Evolutionary conservation across 192 early-diverging fungal genomes (phyloP), one percentile per base, ranked within the genome.

Genomic region (Entomortierella parvispora): DNA sequence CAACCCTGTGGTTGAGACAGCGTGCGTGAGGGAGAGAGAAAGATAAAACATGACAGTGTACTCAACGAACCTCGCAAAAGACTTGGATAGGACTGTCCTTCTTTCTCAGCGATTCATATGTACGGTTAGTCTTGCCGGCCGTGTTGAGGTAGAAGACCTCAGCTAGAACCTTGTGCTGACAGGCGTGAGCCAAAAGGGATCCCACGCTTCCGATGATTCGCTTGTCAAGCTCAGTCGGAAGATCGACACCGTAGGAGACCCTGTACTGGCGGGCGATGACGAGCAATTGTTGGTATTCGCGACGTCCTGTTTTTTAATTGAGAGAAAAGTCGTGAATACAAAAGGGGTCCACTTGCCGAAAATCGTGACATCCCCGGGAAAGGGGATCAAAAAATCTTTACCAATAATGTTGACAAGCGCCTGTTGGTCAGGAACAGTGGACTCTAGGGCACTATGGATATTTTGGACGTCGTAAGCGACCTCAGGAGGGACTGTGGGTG

Each of bases 381-480:
- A 2, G 32, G 47, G 42, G 48, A n/a, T n/a, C n/a, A 40, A 58
- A 50, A 44, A 15, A 54, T 18, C 62, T 54, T 15, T 55, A 76
- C 72, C 72, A 51, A 76, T 62, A 53, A 62, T 76, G 65, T 76
- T 76, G 65, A 76, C 72, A 42, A 76, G 65, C 29, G 58, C 65
- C 25, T 76, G 58, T n/a, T 53, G 20, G 53, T 76, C 72, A 45
- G 72, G 59, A 17, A 76, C 65, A 25, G 72, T 12, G 31, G 37
- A 62, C 12, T 4, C n/a, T 15, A 76, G 46, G 34, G 72, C 72
- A 4, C 43, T 62, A 29, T 76, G 64, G 46, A 76, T 68, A 58
- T 62, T 68, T 28, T 76, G 50, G 20, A 66, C 25, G 53, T 76
- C 72, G 31, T 47, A 67, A 12, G 46, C 28, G 33, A 76, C 52